Base-by-base conservation (phyloP, 805 yeast species). In the Lachancea sp. region DNA sequence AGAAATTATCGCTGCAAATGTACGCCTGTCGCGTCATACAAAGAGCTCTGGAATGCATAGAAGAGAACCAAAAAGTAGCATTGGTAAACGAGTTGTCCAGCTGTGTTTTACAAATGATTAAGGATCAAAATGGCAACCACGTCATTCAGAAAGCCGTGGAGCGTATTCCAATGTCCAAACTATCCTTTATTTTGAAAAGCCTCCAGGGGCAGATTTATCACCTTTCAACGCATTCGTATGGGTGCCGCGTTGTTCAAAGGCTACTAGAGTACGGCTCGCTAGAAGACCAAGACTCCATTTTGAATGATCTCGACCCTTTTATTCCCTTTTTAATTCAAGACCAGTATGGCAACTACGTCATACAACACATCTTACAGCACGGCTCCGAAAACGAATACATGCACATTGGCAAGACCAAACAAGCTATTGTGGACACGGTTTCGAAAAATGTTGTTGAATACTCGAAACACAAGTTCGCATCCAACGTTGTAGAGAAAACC, bases 21-120 rank as follows among this genome's bases (percentile, higher is more conserved):
- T 92, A 92, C 61, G 97, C 97, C 2, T 92, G 99, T 60, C 74
- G 99, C 49, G 98, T 92, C 35, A 94, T 92, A 25, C 99, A 92
- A 64, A 75, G 87, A 55, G 97, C 97, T 1, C 69, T 92, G 40
- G 96, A 86, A 59, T 78, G 77, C 45, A 70, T 86, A 30, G 68
- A 69, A 3, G 60, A 75, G 8, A 74, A 72, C 1, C 83, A 84
- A 47, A 92, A 85, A 61, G 70, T 80, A 20, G 62, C 62, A 24
- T 70, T 92, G 23, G 77, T 87, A 37, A 68, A 70, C 19, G 98
- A 92, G 63, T 68, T 92, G 45, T 75, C 71, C 38, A 72, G 71
- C 32, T 70, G 72, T 47, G 78, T 83, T 18, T 55, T 80, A 38
- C 72, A 73, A 42, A 75, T 90, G 62, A 84, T 90, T 45, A 87